phyloP scores from a whole-genome alignment of 2,329 filamentous ascomycete genomes.

The Zymoseptoria pseudotritici region DNA sequence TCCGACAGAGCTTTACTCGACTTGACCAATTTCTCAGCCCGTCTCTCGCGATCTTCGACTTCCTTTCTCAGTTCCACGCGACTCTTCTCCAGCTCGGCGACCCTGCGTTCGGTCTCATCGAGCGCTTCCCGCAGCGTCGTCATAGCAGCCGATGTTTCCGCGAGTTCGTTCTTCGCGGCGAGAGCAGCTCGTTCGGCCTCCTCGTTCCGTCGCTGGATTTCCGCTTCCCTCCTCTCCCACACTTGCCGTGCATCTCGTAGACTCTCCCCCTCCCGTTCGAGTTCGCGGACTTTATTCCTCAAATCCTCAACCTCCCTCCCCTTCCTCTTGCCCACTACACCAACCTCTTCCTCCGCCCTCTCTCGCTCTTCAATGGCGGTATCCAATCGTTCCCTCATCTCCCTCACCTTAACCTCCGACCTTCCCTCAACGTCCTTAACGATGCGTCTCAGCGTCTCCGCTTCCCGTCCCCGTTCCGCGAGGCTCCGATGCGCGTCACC shows the following conservation, averaged over 20 bases:
- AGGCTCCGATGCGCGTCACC: slow-evolving; percentile 80
- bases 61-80: slow-evolving; percentile 43
- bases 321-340: slow-evolving; percentile 64
- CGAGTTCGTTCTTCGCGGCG: slow-evolving; percentile 63
- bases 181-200: slow-evolving; percentile 67
- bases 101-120: slow-evolving; percentile 80
- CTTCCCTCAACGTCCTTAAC: slow-evolving; percentile 79
- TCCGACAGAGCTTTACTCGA: slow-evolving; percentile 54
- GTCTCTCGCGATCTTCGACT: slow-evolving; percentile 13
- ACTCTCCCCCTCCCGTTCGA: slow-evolving; percentile 67
- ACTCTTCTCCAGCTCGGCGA: slow-evolving; percentile 75
- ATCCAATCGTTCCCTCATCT: slow-evolving; percentile 85
- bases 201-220: slow-evolving; percentile 65
- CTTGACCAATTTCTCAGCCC: slow-evolving; percentile 45
- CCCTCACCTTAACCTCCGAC: slow-evolving; percentile 72
- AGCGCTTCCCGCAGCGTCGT: slow-evolving; percentile 69
- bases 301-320: slow-evolving; percentile 82
- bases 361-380: slow-evolving; percentile 89
- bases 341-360: slow-evolving; percentile 83
- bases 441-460: slow-evolving; percentile 87
- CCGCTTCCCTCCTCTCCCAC: slow-evolving; percentile 63
- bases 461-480: slow-evolving; percentile 80
- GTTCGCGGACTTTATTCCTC: slow-evolving; percentile 67
- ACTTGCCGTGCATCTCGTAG: slow-evolving; percentile 70
- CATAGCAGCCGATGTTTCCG: slow-evolving; percentile 70